Evolutionary conservation across 2,329 filamentous ascomycete species (phyloP).

Genomic region (Coniochaeta sp.): DNA sequence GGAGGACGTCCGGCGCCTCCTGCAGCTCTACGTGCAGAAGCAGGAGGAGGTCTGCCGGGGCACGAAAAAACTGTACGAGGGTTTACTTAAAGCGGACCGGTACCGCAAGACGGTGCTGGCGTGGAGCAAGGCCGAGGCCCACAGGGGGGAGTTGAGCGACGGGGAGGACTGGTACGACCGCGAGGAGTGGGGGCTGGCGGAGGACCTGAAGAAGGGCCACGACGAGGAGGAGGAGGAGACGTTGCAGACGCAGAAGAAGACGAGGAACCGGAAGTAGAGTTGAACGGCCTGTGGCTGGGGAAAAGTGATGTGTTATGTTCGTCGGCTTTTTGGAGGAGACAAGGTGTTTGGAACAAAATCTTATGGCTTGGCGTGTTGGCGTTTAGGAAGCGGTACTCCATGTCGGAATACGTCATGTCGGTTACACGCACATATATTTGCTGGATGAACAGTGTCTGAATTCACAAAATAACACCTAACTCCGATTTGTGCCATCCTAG

Average conservation of each 20-base stretch:
- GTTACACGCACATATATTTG: too few species aligned
- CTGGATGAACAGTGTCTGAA: too few species aligned
- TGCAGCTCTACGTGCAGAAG: conserved; percentile 75
- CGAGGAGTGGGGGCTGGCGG: conserved; percentile 69
- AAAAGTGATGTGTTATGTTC: neutral
- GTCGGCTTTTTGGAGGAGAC: too few species aligned
- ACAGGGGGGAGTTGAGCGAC: conserved; percentile 67
- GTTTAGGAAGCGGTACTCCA: too few species aligned
- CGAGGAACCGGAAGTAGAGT: conserved; percentile 43
- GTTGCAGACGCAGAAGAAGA: conserved; percentile 53
- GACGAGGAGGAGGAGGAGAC: conserved; percentile 76
- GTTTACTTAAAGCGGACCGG: conserved; percentile 65
- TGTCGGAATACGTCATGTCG: too few species aligned
- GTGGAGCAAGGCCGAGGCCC: conserved; percentile 74
- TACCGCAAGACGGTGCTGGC: conserved; percentile 64
- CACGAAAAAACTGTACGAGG: conserved; percentile 59
- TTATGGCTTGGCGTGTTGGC: too few species aligned
- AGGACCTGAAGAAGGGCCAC: conserved; percentile 73
- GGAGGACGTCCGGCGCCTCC: conserved; percentile 66
- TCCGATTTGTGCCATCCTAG: too few species aligned
- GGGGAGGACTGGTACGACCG: conserved; percentile 86
- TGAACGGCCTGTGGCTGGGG: too few species aligned
- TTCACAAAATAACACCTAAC: too few species aligned
- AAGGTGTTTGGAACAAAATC: too few species aligned
- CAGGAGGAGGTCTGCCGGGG: conserved; percentile 77